A percentile compares a stretch with the other conserved stretches of the same genome.
Conservation (phyloP, 2,329 filamentous ascomycete species). For the Triangularia verruculosa region DNA sequence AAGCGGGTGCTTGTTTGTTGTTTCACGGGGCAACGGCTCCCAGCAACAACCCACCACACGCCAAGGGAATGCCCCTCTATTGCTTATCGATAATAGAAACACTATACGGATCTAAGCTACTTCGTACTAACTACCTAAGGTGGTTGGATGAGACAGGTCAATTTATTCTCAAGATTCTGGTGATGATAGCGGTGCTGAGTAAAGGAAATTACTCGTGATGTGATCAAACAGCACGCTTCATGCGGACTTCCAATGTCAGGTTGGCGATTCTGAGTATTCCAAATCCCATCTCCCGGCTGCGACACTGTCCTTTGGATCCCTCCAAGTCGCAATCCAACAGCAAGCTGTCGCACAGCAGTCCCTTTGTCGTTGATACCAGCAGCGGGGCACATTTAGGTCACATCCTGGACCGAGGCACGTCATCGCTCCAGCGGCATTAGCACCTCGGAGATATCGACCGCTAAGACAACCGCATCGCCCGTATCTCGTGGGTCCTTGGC, state of each 20-base stretch:
- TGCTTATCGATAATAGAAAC: background rate
- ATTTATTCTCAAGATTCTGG: too few species aligned
- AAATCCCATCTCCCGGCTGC: background rate
- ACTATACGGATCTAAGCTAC: too few species aligned
- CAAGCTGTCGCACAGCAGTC: background rate
- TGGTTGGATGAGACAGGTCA: too few species aligned
- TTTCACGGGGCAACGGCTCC: constrained; percentile 18
- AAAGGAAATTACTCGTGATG: too few species aligned
- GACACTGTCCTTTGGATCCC: background rate
- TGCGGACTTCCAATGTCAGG: too few species aligned
- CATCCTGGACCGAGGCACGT: constrained; percentile 16
- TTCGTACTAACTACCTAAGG: too few species aligned
- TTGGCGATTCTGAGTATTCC: background rate
- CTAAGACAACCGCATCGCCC: background rate
- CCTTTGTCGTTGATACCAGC: background rate
- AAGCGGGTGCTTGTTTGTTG: constrained; percentile 11
- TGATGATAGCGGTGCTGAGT: too few species aligned
- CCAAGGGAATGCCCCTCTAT: background rate
- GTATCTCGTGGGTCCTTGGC: background rate
- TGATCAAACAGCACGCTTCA: too few species aligned
- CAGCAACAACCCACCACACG: background rate
- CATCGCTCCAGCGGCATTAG: constrained; percentile 10
- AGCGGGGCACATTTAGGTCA: background rate
- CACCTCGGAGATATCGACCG: constrained; percentile 5
- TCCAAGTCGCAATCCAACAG: background rate